Percentiles rank a stretch among this genome's conserved stretches.
These are phyloP conservation scores for Phyllostachys edulis DNA, from an alignment of 176 grass and related monocot genomes.

Conservation along the genomic window DNA sequence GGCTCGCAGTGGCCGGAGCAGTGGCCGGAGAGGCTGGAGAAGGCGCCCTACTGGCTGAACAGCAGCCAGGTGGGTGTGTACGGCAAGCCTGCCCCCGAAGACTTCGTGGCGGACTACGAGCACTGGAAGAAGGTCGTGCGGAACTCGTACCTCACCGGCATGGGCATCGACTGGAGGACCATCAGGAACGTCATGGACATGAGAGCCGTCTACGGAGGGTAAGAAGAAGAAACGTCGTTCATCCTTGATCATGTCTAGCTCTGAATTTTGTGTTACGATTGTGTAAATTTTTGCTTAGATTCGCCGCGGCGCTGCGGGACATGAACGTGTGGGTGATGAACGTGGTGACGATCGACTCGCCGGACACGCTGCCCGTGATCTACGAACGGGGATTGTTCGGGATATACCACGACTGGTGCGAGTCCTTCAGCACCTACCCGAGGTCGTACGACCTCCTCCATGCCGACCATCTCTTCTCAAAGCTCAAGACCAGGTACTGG, in stretches of 20 bases:
- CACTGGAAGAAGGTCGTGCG: slow-evolving; percentile 75
- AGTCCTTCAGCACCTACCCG: slow-evolving; percentile 85
- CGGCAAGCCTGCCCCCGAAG: slow-evolving; percentile 77
- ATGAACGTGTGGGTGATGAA: slow-evolving; percentile 80
- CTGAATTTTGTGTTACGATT: too few species aligned
- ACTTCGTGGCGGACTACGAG: slow-evolving; percentile 65
- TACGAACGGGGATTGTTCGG: slow-evolving; percentile 72
- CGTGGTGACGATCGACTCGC: slow-evolving; percentile 68
- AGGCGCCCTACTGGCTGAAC: slow-evolving; percentile 73
- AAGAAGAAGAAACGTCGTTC: background rate
- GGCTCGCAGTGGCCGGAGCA: slow-evolving; percentile 66
- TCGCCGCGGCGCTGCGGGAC: slow-evolving; percentile 63
- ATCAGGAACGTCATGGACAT: slow-evolving; percentile 97
- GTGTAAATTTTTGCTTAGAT: background rate
- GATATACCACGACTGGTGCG: slow-evolving; percentile 84
- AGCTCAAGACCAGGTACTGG: slow-evolving; percentile 56
- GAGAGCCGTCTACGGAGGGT: slow-evolving; percentile 89
- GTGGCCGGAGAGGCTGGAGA: slow-evolving; percentile 66
- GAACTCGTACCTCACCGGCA: slow-evolving; percentile 71
- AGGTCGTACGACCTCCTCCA: slow-evolving; percentile 80
- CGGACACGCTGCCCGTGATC: slow-evolving; percentile 73
- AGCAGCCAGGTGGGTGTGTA: slow-evolving; percentile 79
- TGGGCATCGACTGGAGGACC: slow-evolving; percentile 81
- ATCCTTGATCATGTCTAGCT: background rate
- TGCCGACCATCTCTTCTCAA: slow-evolving; percentile 80